A percentile compares a stretch with the other conserved stretches of the same genome.
phyloP scores from a whole-genome alignment of 257 asterid species.

The Handroanthus guayacan region DNA sequence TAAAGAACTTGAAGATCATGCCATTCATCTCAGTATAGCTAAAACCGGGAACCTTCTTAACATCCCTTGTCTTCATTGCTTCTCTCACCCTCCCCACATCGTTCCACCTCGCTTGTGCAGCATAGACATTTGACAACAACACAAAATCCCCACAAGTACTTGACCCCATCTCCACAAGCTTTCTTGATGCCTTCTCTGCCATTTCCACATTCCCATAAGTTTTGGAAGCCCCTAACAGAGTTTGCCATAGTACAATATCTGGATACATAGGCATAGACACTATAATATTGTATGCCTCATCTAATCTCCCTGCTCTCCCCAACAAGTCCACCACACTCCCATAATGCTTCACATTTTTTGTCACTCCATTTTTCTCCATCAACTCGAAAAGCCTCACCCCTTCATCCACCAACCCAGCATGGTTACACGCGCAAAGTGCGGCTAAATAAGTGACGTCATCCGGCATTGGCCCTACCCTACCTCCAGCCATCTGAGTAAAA shows the following conservation, averaged over 20 bases:
- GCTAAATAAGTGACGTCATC: constrained; percentile 77
- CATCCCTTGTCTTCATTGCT: constrained; percentile 71
- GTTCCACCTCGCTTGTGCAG: constrained; percentile 79
- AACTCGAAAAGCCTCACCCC: constrained; percentile 67
- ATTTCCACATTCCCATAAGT: constrained; percentile 70
- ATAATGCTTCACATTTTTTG: constrained; percentile 78
- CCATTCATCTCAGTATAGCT: constrained; percentile 80
- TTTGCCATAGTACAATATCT: constrained; percentile 88
- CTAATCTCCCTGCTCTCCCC: constrained; percentile 82
- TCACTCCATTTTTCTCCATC: constrained; percentile 62
- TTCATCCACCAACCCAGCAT: constrained; percentile 92
- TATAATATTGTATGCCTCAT: constrained; percentile 65
- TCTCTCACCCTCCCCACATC: constrained; percentile 87
- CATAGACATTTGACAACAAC: constrained; percentile 81
- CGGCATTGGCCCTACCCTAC: constrained; percentile 48
- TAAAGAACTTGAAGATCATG: constrained; percentile 58
- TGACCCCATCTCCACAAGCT: constrained; percentile 88
- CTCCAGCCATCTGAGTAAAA: constrained; percentile 46
- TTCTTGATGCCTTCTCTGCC: constrained; percentile 91
- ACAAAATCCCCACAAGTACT: constrained; percentile 84
- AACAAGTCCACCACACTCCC: constrained; percentile 88
- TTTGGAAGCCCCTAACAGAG: constrained; percentile 82
- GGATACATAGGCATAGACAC: constrained; percentile 70
- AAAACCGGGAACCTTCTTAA: constrained; percentile 85
- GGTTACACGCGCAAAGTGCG: constrained; percentile 88